These are phyloP conservation scores for Kodamaea neixiangensis DNA, from an alignment of 805 yeast species.

Conservation along the genomic window DNA sequence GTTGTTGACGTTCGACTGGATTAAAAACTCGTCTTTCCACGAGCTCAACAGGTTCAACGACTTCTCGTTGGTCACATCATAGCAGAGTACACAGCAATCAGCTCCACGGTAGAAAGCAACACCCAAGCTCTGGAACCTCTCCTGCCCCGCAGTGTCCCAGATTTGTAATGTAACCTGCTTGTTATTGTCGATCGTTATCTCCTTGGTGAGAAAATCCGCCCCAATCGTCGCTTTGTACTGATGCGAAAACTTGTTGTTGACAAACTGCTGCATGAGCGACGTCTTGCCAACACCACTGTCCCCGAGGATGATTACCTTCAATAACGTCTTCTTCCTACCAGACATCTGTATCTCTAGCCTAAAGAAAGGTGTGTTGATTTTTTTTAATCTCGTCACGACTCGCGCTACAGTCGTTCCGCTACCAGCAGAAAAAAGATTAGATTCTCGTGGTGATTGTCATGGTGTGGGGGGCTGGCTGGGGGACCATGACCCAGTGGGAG, in stretches of 20 bases:
- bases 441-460: no score
- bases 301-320: slow-evolving; percentile 89
- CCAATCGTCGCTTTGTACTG: slow-evolving; percentile 98
- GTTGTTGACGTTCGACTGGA: slow-evolving; percentile 90
- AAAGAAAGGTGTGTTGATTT: background rate
- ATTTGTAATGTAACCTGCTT: slow-evolving; percentile 79
- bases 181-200: slow-evolving; percentile 75
- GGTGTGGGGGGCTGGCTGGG: no score
- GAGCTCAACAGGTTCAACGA: slow-evolving; percentile 84
- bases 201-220: slow-evolving; percentile 94
- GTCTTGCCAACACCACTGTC: slow-evolving; percentile 99
- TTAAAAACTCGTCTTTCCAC: slow-evolving; percentile 94
- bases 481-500: no score
- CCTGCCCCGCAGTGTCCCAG: slow-evolving; percentile 99
- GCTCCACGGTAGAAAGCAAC: slow-evolving; percentile 98
- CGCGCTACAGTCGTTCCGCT: no score
- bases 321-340: slow-evolving; percentile 69
- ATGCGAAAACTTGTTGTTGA: slow-evolving; percentile 88
- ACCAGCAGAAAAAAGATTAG: no score
- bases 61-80: slow-evolving; percentile 93
- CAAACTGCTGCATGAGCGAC: slow-evolving; percentile 95
- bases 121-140: slow-evolving; percentile 92
- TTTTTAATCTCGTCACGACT: no score
- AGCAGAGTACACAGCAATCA: slow-evolving; percentile 94
- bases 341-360: slow-evolving; percentile 45